Conservation (phyloP, 2,329 filamentous ascomycete genomes). For the Gaeumannomyces tritici region DNA sequence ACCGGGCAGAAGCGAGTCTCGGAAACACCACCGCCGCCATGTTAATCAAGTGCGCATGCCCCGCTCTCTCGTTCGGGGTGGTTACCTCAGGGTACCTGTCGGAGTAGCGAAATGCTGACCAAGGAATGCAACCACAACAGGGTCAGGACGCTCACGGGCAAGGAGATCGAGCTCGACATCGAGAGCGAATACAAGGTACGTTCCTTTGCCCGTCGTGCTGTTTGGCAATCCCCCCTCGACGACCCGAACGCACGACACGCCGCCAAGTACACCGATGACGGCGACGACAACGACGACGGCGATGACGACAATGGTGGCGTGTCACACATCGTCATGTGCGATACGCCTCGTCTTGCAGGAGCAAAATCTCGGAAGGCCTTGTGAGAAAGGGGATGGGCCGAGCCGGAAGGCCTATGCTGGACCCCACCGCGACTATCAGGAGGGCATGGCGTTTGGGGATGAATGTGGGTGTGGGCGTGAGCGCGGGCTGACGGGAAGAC, state of each 20-base stretch:
- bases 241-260: neutral
- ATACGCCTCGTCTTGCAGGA: neutral
- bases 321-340: neutral
- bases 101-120: slow-evolving; percentile 1
- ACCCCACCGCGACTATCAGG: too few relatives aligned
- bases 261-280: neutral
- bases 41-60: slow-evolving; percentile 38
- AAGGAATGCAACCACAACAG: slow-evolving; percentile 33
- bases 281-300: neutral
- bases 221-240: neutral
- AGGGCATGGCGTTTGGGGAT: too few relatives aligned
- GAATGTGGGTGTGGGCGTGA: neutral
- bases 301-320: neutral
- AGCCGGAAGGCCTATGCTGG: too few relatives aligned
- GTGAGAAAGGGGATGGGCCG: too few relatives aligned
- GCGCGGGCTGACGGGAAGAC: neutral
- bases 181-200: slow-evolving; percentile 84
- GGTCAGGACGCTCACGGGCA: slow-evolving; percentile 94
- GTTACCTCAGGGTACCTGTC: too few relatives aligned
- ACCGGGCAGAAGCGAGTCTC: neutral
- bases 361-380: too few relatives aligned
- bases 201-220: neutral
- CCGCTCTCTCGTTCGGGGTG: neutral
- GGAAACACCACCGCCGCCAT: slow-evolving; percentile 19
- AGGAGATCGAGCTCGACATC: slow-evolving; percentile 98